Evolutionary conservation across 352 stramenopile genomes (phyloP).

Genomic region (Globisporangium iwayamae): DNA sequence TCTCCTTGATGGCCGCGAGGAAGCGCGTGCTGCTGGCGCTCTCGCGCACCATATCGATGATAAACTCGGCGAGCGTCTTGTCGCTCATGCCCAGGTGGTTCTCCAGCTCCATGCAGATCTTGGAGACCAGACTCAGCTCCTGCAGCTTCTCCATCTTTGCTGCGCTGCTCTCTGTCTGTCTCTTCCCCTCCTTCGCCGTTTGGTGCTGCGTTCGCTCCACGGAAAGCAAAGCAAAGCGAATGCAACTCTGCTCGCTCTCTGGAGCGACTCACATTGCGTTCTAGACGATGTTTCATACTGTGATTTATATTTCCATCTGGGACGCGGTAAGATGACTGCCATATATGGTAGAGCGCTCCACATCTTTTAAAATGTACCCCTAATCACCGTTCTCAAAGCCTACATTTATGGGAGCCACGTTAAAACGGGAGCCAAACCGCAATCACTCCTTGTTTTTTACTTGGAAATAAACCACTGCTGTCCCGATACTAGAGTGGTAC

Average conservation of each 20-base stretch:
- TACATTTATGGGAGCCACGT: no score
- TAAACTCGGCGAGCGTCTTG: conserved; percentile 96
- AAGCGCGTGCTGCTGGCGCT: conserved; percentile 62
- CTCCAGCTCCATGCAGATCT: conserved; percentile 86
- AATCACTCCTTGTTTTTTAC: no score
- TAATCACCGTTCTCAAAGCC: background rate
- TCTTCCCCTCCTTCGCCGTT: conserved; percentile 7
- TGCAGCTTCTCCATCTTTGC: conserved; percentile 82
- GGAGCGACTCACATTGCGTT: background rate
- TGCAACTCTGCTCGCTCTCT: background rate
- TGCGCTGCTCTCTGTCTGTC: background rate
- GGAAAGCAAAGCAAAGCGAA: background rate
- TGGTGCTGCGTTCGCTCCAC: conserved; percentile 1
- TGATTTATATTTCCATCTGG: no score
- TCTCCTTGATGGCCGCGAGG: conserved; percentile 50
- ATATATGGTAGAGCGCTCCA: background rate
- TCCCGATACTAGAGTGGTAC: background rate
- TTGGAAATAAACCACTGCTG: no score
- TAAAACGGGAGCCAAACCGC: no score
- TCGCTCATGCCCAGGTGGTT: conserved; percentile 95
- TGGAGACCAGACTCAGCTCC: conserved; percentile 86
- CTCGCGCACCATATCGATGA: conserved; percentile 89
- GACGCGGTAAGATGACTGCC: no score
- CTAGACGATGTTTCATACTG: background rate
- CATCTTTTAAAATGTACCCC: conserved; percentile 11